A percentile compares a stretch with the other conserved stretches of the same genome.
These are phyloP conservation scores for Phascolomyces articulosus DNA, from an alignment of 371 early-diverging fungal species.

Conservation along the genomic window DNA sequence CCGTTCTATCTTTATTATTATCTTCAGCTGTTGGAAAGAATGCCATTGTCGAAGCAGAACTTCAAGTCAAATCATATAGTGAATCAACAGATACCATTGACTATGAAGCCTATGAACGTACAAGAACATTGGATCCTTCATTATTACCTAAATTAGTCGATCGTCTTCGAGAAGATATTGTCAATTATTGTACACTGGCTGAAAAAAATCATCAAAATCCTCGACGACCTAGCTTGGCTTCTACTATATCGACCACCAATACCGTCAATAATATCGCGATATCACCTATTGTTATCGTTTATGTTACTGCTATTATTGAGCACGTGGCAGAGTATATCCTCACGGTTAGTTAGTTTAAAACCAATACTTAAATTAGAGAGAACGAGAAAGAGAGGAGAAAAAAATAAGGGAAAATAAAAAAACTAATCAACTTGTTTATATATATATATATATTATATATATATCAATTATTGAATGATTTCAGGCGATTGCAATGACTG, in stretches of 20 bases:
- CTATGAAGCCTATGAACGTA: slow-evolving; percentile 38
- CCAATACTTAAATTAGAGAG: too few relatives aligned
- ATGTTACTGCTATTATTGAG: slow-evolving; percentile 61
- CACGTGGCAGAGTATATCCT: slow-evolving; percentile 65
- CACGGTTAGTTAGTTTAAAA: slow-evolving; percentile 21
- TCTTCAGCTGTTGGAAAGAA: slow-evolving; percentile 61
- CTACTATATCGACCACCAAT: background rate
- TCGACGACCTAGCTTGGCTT: background rate
- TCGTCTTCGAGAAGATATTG: slow-evolving; percentile 51
- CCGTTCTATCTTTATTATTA: slow-evolving; percentile 41
- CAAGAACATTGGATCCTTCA: slow-evolving; percentile 17
- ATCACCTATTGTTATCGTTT: slow-evolving; percentile 62
- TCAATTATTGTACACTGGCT: slow-evolving; percentile 55
- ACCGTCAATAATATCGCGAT: slow-evolving; percentile 21
- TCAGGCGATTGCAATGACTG: slow-evolving; percentile 32
- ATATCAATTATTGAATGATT: background rate
- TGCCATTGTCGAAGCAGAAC: slow-evolving; percentile 69
- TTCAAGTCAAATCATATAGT: slow-evolving; percentile 58
- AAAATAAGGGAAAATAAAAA: background rate
- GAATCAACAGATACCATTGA: slow-evolving; percentile 42
- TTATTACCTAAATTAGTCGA: slow-evolving; percentile 21
- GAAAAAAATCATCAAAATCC: slow-evolving; percentile 26
- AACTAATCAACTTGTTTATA: background rate
- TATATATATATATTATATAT: too few relatives aligned
- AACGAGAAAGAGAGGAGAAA: background rate